Base-by-base conservation (phyloP, 208 protist genomes). In the Phytomonas serpens region DNA sequence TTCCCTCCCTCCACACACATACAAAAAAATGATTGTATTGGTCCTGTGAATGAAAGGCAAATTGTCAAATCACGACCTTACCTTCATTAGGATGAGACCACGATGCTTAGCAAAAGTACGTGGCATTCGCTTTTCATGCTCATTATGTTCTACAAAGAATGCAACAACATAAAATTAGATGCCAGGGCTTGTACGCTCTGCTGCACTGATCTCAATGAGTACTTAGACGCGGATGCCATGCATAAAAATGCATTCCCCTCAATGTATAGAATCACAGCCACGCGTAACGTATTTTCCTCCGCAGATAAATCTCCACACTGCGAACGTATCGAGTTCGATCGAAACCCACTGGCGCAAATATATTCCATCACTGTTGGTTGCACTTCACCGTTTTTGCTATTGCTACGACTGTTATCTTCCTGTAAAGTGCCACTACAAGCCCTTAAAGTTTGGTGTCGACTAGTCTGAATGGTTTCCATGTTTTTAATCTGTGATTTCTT, bases 181-280 rank as follows among this genome's bases (percentile, higher is more conserved):
- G 89, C 89, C 33, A 89, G 69, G 4, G 79, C 71, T 64, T 75
- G 77, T 70, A 92, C 77, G 14, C 77, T 83, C 57, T 88, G 75
- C 51, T 81, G 71, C 16, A 81, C 80, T 3, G 71, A 63, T 9
- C 40, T 75, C 61, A 88, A 31, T 10, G 75, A 72, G 73, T 83
- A 82, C 30, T 64, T 72, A 14, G 71, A 82, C 57, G 77, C 73
- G 13, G 77, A 47, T 2, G 84, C 75, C 57, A 87, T 76, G 68
- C 91, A 90, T 5, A 94, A 66, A 74, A 94, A 89, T 33, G 78
- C 86, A 62, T 86, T 85, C 7, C 80, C 80, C 64, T 90, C 85
- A 37, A 68, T 76, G 67, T 77, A 85, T 34, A 93, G 73, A 66
- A 76, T 80, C 67, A 93, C 65, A 11, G 77, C 85, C 73, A 93